These are phyloP conservation scores for Neobulgaria alba DNA, from an alignment of 2,329 filamentous ascomycete genomes.

Conservation along the genomic window DNA sequence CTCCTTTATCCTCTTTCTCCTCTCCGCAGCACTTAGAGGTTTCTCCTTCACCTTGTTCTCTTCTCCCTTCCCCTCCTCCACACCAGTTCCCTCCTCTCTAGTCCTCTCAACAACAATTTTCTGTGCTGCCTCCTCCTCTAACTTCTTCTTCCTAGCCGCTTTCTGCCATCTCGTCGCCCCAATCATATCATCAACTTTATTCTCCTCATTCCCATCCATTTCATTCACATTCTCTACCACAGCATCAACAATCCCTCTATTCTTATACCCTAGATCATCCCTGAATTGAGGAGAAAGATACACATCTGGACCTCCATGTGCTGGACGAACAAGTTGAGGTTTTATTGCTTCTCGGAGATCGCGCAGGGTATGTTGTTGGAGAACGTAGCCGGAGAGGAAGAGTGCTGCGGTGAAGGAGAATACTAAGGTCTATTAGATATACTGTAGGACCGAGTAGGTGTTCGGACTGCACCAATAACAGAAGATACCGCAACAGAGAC, in stretches of 20 bases:
- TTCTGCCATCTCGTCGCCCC: constrained; percentile 21
- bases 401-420: constrained; percentile 71
- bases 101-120: not conserved
- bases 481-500: constrained; percentile 60
- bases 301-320: constrained; percentile 10
- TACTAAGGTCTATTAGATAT: constrained; percentile 38
- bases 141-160: constrained; percentile 12
- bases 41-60: constrained; percentile 6
- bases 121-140: constrained; percentile 4
- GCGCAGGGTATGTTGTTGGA: constrained; percentile 78
- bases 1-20: constrained; percentile 49
- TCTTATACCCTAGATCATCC: constrained; percentile 14
- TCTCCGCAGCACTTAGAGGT: constrained; percentile 26
- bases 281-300: constrained; percentile 18
- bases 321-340: constrained; percentile 18
- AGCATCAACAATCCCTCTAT: constrained; percentile 10
- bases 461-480: constrained; percentile 44
- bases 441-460: not conserved
- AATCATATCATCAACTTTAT: constrained; percentile 14
- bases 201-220: not conserved
- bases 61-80: constrained; percentile 34
- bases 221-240: not conserved
- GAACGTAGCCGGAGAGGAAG: constrained; percentile 78
- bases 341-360: constrained; percentile 65
- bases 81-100: constrained; percentile 39